Base-by-base conservation (phyloP, 768 basidiomycete species). In the Sistotremastrum suecicum region DNA sequence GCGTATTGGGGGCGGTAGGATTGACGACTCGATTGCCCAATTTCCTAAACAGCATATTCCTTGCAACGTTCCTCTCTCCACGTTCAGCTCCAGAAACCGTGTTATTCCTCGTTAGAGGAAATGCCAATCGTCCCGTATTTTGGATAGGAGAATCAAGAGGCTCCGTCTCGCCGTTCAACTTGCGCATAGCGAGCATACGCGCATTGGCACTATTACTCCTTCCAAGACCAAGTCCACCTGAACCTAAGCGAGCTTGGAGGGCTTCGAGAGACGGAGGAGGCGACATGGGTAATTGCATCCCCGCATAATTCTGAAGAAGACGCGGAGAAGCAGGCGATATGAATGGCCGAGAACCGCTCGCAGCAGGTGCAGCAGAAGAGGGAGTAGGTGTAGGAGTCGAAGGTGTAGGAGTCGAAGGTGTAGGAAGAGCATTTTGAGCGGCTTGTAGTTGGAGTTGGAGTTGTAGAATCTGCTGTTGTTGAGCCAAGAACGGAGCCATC, bases 201-300 rank as follows among this genome's bases (percentile, higher is more conserved):
- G 83, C 84, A n/a, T 85, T 70, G 7, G 77, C 86, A 56, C 90
- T 92, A 58, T 92, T 91, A 2, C 91, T 92, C 12, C 91, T 80
- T 56, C 86, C 80, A 3, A 95, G 72, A 10, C 82, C 81, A 11
- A 63, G 54, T 20, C 20, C 20, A 20, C 30, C 55, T 51, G 41
- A 51, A 50, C 36, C 54, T 58, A 49, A 50, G 20, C 57, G 55
- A 69, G 51, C 75, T 57, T 80, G 80, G 35, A 92, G 65, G 20
- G 81, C 83, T 54, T 87, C 83, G 5, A 94, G 68, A 3, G 84
- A 76, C 0, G 87, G 87, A 83, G 61, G 54, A 11, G 83, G 81
- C 3, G 78, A 20, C 20, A 20, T 79, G 5, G 79, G 68, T 2
- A 80, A 75, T 4, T 80, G 74, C 11, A 76, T 71, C 9, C 75